Base-by-base conservation (phyloP, 257 asterid genomes). In the Pogostemon cablin region DNA sequence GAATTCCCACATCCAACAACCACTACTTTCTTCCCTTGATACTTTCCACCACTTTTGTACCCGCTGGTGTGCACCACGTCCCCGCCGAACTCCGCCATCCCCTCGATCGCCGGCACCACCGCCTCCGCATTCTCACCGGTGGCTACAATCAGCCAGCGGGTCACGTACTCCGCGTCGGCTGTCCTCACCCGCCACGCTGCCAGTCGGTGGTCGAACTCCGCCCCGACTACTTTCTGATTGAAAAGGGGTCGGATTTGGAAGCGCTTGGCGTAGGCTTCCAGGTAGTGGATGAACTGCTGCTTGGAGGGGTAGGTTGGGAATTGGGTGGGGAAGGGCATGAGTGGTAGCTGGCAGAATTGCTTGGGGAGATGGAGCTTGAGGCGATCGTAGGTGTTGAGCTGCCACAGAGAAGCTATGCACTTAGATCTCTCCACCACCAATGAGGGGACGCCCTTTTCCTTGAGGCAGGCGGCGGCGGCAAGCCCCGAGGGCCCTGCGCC, bases 1-100 rank as follows among this genome's bases (percentile, higher is more conserved):
- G 98, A 92, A 68, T 92, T 92, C 20, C 98, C 98, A 65, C 98
- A 90, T 0, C 98, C 98, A 6, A 92, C 96, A 0, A 92, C 97
- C 53, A 92, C 60, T 1, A 92, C 97, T 11, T 62, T 84, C 79
- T 87, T 83, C 65, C 86, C 86, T 20, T 75, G 52, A 35, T 85
- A 92, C 8, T 9, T 77, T 10, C 61, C 71, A 0, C 98, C 98
- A 11, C 82, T 85, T 44, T 80, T 90, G 15, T 92, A 92, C 52
- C 81, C 79, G 40, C 95, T 80, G 2, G 98, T 86, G 5, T 92
- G 98, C 77, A 92, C 79, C 61, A 88, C 81, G 3, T 15, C 70
- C 3, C 93, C 95, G 0, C 70, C 67, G 48, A 89, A 92, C 49
- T 77, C 84, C 49, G 58, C 84, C 85, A 74, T 67, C 64, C 98